These are phyloP conservation scores for Chenopodium formosanum DNA, from an alignment of 148 eudicot genomes.

Conservation along the genomic window DNA sequence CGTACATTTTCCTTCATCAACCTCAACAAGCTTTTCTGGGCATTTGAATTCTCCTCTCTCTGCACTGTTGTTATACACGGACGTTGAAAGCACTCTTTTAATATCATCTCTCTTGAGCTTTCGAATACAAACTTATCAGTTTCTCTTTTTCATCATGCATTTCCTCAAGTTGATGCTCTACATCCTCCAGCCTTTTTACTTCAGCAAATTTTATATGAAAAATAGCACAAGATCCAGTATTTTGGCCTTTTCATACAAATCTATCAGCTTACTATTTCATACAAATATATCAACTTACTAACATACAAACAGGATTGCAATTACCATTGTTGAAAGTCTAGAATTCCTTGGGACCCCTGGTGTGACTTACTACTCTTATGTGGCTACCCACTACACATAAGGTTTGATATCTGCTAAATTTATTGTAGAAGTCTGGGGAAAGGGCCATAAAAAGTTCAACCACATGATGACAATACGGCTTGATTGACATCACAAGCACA, in stretches of 20 bases:
- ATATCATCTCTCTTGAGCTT: conserved; percentile 97
- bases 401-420: not conserved
- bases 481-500: not conserved
- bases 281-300: conserved; percentile 81
- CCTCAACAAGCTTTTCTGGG: conserved; percentile 65
- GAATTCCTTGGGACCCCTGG: no score
- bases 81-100: conserved; percentile 55
- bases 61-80: conserved; percentile 27
- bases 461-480: not conserved
- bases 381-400: not conserved
- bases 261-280: conserved; percentile 56
- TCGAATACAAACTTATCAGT: conserved; percentile 78
- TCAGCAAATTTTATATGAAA: conserved; percentile 36
- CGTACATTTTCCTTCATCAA: conserved; percentile 37
- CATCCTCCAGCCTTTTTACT: conserved; percentile 37
- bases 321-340: no score
- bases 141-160: conserved; percentile 92
- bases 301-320: not conserved
- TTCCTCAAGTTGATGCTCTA: conserved; percentile 66
- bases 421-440: not conserved
- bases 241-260: conserved; percentile 29
- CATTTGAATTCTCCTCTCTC: conserved; percentile 34
- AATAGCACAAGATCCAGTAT: conserved; percentile 14
- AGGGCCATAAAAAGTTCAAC: not conserved
- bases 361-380: not conserved